Evolutionary conservation across 2,329 filamentous ascomycete genomes (phyloP), one percentile per base, ranked within the genome.

Genomic region (Colletotrichum sansevieriae): DNA sequence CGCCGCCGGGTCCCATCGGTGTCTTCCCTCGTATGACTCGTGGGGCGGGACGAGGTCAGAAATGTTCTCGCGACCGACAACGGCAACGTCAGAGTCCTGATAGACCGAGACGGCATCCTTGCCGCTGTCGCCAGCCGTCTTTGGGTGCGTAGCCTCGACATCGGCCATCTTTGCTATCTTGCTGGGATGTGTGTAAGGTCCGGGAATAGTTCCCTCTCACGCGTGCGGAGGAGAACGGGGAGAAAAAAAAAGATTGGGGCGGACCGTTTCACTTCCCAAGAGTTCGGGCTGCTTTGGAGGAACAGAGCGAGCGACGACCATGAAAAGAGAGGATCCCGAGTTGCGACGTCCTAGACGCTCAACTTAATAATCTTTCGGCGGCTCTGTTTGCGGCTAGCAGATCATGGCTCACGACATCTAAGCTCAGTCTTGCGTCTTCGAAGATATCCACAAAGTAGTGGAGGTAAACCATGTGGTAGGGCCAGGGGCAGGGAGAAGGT

Each of bases 1-100:
- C 52, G 84, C 87, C 1, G 80, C 74, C 0, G 87, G 87, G 71
- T 90, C 87, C 74, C 85, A 90, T 57, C 87, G 81, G 75, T 90
- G 88, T 9, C 81, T 76, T 3, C 87, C 87, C 73, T 91, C 88
- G 72, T 89, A 90, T 7, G 77, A 77, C 2, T 82, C 81, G n/a
- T 87, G 84, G 0, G 86, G 86, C 67, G 73, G 73, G 10, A 79
- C 65, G 29, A 74, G 72, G 57, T 73, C 64, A 58, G 77, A 75
- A 55, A 83, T 75, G 41, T 82, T 76, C 64, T 80, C 75, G 20
- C 81, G 79, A 10, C 81, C 81, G 61, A 83, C 76, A 20, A 74
- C 75, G 66, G 77, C 72, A 2, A 73, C 67, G 44, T 76, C 75
- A 12, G 65, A 68, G 67, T 71, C 65, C 63, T 76, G 59, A 65